Percentiles rank a stretch among this genome's conserved stretches.
These are phyloP conservation scores for Strobilomyces dryophilus DNA, from an alignment of 768 basidiomycete genomes.

Conservation along the genomic window DNA sequence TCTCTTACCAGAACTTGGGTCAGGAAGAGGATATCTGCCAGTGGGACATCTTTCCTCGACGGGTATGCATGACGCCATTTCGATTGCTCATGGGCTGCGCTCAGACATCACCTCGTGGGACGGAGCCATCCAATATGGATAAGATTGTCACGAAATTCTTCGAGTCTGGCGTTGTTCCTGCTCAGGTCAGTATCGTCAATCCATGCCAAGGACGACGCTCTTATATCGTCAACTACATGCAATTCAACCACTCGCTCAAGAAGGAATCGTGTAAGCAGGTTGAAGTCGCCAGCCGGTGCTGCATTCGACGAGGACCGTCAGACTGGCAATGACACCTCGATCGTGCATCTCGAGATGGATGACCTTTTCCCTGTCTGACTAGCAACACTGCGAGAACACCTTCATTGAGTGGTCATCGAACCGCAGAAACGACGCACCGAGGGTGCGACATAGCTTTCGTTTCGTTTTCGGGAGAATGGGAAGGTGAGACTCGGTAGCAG, in stretches of 20 bases:
- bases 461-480: too few species aligned
- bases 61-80: constrained; percentile 39
- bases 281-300: constrained; percentile 94
- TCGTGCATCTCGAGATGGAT: too few species aligned
- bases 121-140: constrained; percentile 98
- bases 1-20: constrained; percentile 99
- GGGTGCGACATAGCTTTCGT: too few species aligned
- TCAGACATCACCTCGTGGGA: constrained; percentile 47
- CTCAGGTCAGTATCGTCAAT: constrained; percentile 96
- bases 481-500: too few species aligned
- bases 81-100: background rate
- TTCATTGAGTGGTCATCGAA: too few species aligned
- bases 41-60: constrained; percentile 97
- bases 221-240: constrained; percentile 99
- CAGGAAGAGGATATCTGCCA: constrained; percentile 98
- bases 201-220: constrained; percentile 99
- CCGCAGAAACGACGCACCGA: too few species aligned
- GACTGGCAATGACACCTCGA: too few species aligned
- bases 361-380: too few species aligned
- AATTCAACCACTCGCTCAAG: constrained; percentile 98
- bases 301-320: too few species aligned
- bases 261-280: constrained; percentile 99
- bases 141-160: constrained; percentile 99
- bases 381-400: too few species aligned
- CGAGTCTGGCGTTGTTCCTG: constrained; percentile 95